These are phyloP conservation scores for Narthecium ossifragum DNA, from an alignment of 106 monocot species.

Conservation along the genomic window DNA sequence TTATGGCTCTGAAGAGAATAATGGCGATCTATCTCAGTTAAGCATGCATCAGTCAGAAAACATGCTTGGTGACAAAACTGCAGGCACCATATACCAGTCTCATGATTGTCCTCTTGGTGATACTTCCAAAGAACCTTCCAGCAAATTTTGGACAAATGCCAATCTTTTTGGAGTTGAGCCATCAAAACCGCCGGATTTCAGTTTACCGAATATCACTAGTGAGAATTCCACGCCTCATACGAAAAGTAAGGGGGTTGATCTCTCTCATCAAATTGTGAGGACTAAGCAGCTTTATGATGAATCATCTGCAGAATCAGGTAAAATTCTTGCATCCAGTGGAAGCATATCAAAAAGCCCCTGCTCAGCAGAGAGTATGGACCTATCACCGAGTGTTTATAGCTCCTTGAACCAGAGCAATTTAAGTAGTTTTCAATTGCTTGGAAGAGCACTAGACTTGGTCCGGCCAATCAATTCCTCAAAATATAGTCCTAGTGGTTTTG, in stretches of 20 bases:
- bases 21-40: conserved; percentile 5
- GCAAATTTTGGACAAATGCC: conserved; percentile 86
- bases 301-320: conserved; percentile 7
- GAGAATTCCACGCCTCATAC: conserved; percentile 11
- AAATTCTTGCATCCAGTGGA: conserved; percentile 1
- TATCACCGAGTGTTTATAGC: not conserved
- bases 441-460: not conserved
- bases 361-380: conserved; percentile 1
- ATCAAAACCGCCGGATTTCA: conserved; percentile 85
- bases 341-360: conserved; percentile 2
- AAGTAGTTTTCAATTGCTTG: not conserved
- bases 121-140: conserved; percentile 18
- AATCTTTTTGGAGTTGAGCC: conserved; percentile 88
- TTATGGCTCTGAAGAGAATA: conserved; percentile 9
- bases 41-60: conserved; percentile 11
- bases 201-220: conserved; percentile 1
- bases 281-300: conserved; percentile 1
- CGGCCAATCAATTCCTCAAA: conserved; percentile 4
- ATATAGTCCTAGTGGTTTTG: not conserved
- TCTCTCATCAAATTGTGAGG: conserved; percentile 2
- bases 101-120: conserved; percentile 13
- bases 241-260: not conserved
- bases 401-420: not conserved
- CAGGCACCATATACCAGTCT: not conserved
- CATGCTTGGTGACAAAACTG: conserved; percentile 1